Base-by-base conservation (phyloP, 495 filamentous ascomycete species). In the Tetracladium marchalianum region DNA sequence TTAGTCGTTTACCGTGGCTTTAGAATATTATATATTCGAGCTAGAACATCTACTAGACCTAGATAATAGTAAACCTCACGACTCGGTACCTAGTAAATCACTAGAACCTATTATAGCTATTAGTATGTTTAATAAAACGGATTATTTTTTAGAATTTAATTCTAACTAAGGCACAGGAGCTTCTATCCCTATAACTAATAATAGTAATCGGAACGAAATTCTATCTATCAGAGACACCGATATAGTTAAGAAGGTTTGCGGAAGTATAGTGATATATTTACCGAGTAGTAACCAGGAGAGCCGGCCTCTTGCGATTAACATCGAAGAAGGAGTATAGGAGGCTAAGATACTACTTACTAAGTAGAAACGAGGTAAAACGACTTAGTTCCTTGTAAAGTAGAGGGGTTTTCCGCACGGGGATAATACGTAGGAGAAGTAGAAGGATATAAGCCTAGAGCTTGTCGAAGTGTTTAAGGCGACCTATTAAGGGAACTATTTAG, bases 301-400 rank as follows among this genome's bases (percentile, higher is more conserved):
- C 22, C 36, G 39, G 31, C 37, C 35, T 4, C 24, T 41, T 48
- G 19, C 37, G 47, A 55, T 47, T 46, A 33, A 53, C 19, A 35
- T 19, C 13, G 19, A 51, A 18, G 18, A 18, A 45, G 41, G 31
- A 11, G 48, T 47, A 51, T 55, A 17, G 11, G 49, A 51, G 52
- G 43, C 31, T 52, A 44, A 55, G 45, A 38, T 39, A 35, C 38
- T 55, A 49, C 49, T 55, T 55, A 39, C 52, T 24, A 55, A 52
- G 44, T 55, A 43, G 49, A 51, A 47, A 48, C 48, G 31, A 52
- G 48, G 52, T 31, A 53, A 41, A 34, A 49, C 35, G 33, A 44
- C 38, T 38, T 43, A 24, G 39, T 52, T 38, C 43, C 52, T 52
- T 47, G 44, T 55, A 27, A 55, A 55, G 36, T 55, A 24, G 39